These are phyloP conservation scores for Ceratorhiza oryzae-sativae DNA, from an alignment of 1,284 basidiomycete genomes.

Conservation along the genomic window DNA sequence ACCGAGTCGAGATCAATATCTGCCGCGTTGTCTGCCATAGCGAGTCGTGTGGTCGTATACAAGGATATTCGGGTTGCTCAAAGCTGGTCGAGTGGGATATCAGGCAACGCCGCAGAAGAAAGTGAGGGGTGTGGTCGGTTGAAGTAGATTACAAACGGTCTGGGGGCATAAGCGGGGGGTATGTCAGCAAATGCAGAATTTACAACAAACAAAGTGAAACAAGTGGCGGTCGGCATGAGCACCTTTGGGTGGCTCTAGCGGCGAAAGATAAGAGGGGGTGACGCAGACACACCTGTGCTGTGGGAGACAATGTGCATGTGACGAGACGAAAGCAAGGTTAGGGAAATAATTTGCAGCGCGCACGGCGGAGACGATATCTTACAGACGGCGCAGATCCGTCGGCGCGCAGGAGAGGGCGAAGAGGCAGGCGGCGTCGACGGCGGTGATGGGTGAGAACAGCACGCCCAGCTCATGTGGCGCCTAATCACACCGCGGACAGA, in stretches of 20 bases:
- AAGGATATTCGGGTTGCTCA: background rate
- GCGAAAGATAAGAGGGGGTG: background rate
- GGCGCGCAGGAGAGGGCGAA: background rate
- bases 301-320: conserved; percentile 23
- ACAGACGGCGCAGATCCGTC: background rate
- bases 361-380: background rate
- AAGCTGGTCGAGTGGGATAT: background rate
- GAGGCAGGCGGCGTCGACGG: conserved; percentile 15
- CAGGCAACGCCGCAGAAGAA: conserved; percentile 7
- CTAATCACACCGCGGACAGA: conserved; percentile 5
- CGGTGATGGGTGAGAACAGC: conserved; percentile 24
- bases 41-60: conserved; percentile 37
- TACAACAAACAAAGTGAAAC: background rate
- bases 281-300: conserved; percentile 10
- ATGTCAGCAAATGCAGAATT: background rate
- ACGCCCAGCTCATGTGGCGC: conserved; percentile 8
- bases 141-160: conserved; percentile 6
- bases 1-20: conserved; percentile 98
- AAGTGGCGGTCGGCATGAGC: background rate
- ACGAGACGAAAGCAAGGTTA: conserved; percentile 1
- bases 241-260: background rate
- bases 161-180: conserved; percentile 7
- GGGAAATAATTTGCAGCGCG: background rate
- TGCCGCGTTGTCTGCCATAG: conserved; percentile 55
- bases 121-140: background rate